Conservation (phyloP, 495 filamentous ascomycete species). For the Friedmanniomyces simplex region DNA sequence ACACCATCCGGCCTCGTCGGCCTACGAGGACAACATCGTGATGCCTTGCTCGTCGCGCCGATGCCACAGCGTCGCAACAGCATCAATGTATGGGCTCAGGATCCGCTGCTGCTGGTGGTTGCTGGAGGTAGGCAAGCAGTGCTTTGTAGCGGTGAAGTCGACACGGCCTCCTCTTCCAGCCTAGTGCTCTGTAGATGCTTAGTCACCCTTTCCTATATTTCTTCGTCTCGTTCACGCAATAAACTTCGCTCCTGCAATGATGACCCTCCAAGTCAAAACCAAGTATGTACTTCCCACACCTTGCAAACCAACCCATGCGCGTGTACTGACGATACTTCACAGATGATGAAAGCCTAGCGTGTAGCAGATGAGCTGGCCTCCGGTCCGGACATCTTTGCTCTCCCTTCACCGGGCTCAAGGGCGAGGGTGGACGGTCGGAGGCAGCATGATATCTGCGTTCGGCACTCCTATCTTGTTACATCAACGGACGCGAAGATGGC, state of each 20-base stretch:
- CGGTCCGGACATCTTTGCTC: conserved; percentile 60
- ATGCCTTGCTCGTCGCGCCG: neutral
- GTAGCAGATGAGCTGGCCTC: conserved; percentile 70
- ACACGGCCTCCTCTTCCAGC: neutral
- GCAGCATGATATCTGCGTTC: conserved; percentile 95
- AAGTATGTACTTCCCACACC: conserved; percentile 34
- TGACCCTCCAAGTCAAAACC: conserved; percentile 98
- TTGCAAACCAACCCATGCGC: neutral
- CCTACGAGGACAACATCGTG: neutral
- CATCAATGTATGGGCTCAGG: conserved; percentile 7
- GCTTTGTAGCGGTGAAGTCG: neutral
- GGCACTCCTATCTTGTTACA: conserved; percentile 97
- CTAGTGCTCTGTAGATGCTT: conserved; percentile 1
- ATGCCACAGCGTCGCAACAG: conserved; percentile 7
- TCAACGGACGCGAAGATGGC: conserved; percentile 90
- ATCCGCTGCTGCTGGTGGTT: neutral
- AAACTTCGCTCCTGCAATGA: conserved; percentile 7
- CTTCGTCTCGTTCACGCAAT: neutral
- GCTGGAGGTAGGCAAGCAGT: neutral
- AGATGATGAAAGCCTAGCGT: conserved; percentile 99
- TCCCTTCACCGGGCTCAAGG: conserved; percentile 81
- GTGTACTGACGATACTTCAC: conserved; percentile 4
- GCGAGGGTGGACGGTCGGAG: conserved; percentile 54
- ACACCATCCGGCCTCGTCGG: neutral
- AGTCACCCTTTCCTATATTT: neutral